Evolutionary conservation across 2,329 filamentous ascomycete genomes (phyloP).

Genomic region (Colletotrichum chrysophilum): DNA sequence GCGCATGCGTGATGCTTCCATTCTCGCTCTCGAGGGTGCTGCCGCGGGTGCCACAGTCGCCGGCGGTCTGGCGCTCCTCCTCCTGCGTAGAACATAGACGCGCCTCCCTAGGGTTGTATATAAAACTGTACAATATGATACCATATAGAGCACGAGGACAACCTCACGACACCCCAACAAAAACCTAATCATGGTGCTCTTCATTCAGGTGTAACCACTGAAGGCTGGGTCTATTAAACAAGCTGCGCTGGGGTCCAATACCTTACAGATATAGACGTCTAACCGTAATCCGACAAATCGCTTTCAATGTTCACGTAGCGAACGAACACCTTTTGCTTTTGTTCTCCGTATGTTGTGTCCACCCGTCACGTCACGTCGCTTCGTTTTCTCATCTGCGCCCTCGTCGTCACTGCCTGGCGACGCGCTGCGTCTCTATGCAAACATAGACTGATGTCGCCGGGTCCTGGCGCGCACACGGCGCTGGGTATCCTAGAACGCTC

Average conservation of each 20-base stretch:
- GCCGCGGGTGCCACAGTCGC: conserved; percentile 68
- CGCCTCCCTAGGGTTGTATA: conserved; percentile 20
- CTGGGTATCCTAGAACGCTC: background rate
- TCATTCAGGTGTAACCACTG: background rate
- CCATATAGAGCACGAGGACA: conserved; percentile 16
- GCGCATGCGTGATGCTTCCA: conserved; percentile 72
- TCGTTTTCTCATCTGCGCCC: background rate
- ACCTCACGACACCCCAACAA: background rate
- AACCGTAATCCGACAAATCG: background rate
- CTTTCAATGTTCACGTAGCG: conserved; percentile 9
- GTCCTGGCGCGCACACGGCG: background rate
- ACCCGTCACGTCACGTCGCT: background rate
- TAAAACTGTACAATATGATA: conserved; percentile 21
- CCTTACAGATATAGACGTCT: conserved; percentile 4
- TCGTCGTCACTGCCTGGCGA: background rate
- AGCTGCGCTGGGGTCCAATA: background rate
- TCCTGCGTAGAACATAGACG: conserved; percentile 42
- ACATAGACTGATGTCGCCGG: background rate
- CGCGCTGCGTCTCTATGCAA: background rate
- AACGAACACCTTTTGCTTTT: conserved; percentile 8
- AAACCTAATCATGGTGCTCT: background rate
- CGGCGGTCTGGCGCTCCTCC: conserved; percentile 56
- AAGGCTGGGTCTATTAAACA: conserved; percentile 20
- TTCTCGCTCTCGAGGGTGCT: conserved; percentile 72
- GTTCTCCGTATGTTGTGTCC: conserved; percentile 1